These are phyloP conservation scores for Corymbia calophylla DNA, from an alignment of 441 rosid genomes.

Conservation along the genomic window DNA sequence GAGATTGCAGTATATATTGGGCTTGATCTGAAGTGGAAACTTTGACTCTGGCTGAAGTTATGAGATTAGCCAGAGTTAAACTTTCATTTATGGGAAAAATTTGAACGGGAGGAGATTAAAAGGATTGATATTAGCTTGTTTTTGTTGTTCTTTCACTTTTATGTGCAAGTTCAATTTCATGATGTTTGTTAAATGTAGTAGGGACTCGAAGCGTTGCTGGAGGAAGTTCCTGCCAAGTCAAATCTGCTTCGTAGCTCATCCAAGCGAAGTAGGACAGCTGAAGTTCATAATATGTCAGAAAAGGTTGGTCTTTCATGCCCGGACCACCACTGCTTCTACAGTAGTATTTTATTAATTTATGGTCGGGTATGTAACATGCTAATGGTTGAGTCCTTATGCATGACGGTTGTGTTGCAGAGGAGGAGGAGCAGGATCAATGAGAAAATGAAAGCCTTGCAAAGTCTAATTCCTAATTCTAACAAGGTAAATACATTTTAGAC, in stretches of 20 bases:
- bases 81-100: background rate
- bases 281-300: constrained; percentile 84
- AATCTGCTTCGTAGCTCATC: constrained; percentile 47
- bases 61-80: background rate
- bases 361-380: background rate
- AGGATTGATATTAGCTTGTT: background rate
- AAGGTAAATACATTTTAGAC: constrained; percentile 35
- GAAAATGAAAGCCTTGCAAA: constrained; percentile 94
- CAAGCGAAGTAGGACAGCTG: constrained; percentile 77
- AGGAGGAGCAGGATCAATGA: constrained; percentile 93
- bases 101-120: background rate
- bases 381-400: background rate
- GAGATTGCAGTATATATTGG: background rate
- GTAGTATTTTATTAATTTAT: background rate
- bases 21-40: background rate
- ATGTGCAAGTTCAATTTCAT: background rate
- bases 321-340: background rate
- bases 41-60: background rate
- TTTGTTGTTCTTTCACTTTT: background rate
- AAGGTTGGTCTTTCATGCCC: constrained; percentile 24
- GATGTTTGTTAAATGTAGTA: constrained; percentile 23
- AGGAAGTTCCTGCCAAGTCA: constrained; percentile 37
- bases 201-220: constrained; percentile 56
- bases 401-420: constrained; percentile 32
- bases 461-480: constrained; percentile 83